Base-by-base conservation (phyloP, 2,329 filamentous ascomycete species). In the Colletotrichum scovillei region DNA sequence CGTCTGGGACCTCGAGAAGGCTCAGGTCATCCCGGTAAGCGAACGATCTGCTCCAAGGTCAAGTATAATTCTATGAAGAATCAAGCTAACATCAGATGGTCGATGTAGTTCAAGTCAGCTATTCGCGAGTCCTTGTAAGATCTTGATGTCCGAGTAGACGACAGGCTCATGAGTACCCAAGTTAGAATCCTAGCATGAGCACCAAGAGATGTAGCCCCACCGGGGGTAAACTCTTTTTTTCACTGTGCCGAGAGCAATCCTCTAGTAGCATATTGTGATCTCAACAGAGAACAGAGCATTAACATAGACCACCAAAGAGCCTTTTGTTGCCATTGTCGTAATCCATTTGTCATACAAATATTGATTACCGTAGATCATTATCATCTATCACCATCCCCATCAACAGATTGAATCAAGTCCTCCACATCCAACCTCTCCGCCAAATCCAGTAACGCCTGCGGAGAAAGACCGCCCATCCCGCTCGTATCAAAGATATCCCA, bases 401-500 rank as follows among this genome's bases (percentile, higher is more conserved):
- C 70, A 6, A 73, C 70, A 22, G 70, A 73, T 55, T 70, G 70
- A 14, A 73, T 73, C 67, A 73, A 42, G 3, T 73, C 70, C 3
- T 74, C 72, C 30, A 74, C 78, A 3, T 81, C 79, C 7, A 81
- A 58, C 55, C 80, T 76, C 30, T 81, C 80, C 1, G 80, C 80
- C 30, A 81, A 56, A 63, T 81, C 78, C 5, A 81, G 22, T 19
- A 81, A 63, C 60, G 81, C 79, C 4, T 79, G 76, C 0, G 80
- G 80, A 1, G 80, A 80, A 5, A 81, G 55, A 0, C 80, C 79
- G 28, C 79, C 77, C 79, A 80, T 80, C 1, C 78, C 76, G 28
- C 79, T 79, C 0, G 79, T 76, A 7, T 79, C 78, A 42, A 81
- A 81, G 7, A 80, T 76, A 62, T 81, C 80, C 80, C 80, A 81